These are phyloP conservation scores for Ophiosphaerella narmari DNA, from an alignment of 2,329 filamentous ascomycete genomes.

Conservation along the genomic window DNA sequence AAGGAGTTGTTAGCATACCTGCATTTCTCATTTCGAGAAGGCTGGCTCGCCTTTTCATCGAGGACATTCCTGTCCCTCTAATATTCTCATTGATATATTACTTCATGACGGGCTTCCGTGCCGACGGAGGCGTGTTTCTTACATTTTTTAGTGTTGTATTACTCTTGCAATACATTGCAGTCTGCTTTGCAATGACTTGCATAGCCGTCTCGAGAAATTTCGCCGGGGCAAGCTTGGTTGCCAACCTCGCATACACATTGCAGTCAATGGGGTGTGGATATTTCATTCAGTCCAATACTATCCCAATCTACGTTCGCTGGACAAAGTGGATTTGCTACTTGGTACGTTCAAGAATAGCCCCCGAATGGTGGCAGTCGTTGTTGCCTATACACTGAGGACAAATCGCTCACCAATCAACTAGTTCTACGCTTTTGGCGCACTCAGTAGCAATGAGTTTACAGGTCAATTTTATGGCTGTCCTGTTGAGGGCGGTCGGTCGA, in stretches of 20 bases:
- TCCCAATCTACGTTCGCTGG: conserved; percentile 80
- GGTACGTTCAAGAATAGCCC: conserved; percentile 27
- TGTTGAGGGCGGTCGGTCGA: conserved; percentile 61
- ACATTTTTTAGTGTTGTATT: conserved; percentile 72
- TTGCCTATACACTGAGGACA: too few relatives aligned
- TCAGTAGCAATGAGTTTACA: conserved; percentile 74
- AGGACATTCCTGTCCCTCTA: conserved; percentile 74
- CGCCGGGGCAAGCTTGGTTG: conserved; percentile 71
- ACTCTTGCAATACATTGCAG: conserved; percentile 73
- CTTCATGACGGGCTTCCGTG: conserved; percentile 76
- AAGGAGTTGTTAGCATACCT: conserved; percentile 71
- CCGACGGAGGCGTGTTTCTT: conserved; percentile 67
- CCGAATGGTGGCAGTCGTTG: too few relatives aligned
- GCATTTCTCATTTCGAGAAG: conserved; percentile 73
- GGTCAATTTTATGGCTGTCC: conserved; percentile 76
- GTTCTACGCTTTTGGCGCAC: conserved; percentile 73
- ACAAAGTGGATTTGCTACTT: conserved; percentile 70
- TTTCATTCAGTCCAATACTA: conserved; percentile 74
- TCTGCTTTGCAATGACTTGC: conserved; percentile 72
- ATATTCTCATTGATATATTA: conserved; percentile 74
- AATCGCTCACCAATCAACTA: conserved; percentile 25
- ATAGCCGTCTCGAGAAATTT: conserved; percentile 70
- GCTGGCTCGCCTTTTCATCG: conserved; percentile 69
- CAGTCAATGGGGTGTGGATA: conserved; percentile 77
- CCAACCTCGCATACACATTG: conserved; percentile 72